Conservation (phyloP, 305 asterid species). For the Fraxinus dipetala region DNA sequence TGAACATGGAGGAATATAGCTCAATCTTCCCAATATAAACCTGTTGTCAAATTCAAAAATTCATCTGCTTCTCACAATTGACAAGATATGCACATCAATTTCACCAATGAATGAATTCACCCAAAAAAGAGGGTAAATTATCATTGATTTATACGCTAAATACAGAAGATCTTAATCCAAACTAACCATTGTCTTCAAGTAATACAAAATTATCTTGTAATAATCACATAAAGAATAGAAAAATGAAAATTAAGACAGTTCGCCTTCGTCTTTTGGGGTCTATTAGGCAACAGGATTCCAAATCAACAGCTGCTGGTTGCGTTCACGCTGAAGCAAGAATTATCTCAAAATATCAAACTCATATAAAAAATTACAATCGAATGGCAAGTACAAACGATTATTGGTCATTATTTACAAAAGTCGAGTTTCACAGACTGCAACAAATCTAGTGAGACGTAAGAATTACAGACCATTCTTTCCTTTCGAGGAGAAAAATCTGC, state of each 20-base stretch:
- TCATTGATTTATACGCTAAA: neutral
- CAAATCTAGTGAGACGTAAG: conserved; percentile 12
- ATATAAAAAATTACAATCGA: conserved; percentile 23
- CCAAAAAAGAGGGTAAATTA: neutral
- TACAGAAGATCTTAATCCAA: neutral
- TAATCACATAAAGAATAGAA: neutral
- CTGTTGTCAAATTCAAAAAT: neutral
- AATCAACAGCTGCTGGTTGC: neutral
- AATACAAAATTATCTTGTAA: neutral
- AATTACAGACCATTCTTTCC: conserved; percentile 43
- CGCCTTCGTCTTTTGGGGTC: neutral
- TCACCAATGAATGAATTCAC: neutral
- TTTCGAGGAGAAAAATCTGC: conserved; percentile 87
- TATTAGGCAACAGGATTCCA: neutral
- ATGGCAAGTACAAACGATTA: conserved; percentile 15
- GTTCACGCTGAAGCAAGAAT: neutral
- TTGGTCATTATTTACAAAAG: conserved; percentile 43
- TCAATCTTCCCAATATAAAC: neutral
- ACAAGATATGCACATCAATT: neutral
- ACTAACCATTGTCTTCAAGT: neutral
- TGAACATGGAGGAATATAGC: neutral
- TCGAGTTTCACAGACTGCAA: conserved; percentile 21
- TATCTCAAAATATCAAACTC: conserved; percentile 3
- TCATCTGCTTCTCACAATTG: neutral
- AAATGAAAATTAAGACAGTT: neutral